Conservation (phyloP, 768 basidiomycete species). For the Exsudoporus frostii region DNA sequence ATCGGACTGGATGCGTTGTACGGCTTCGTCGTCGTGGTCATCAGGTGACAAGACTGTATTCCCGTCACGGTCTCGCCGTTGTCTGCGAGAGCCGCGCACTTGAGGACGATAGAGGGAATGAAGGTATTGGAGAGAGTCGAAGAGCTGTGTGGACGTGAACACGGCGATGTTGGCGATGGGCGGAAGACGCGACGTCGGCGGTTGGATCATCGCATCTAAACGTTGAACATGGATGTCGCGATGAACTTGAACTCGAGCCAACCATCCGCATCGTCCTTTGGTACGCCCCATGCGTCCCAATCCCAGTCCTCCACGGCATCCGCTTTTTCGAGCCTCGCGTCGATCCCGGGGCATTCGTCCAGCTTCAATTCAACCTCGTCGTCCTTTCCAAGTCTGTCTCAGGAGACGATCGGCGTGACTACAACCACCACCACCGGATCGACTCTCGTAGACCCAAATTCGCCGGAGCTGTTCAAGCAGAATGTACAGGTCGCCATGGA, state of each 20-base stretch:
- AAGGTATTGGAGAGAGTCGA: conserved; percentile 48
- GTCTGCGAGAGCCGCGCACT: conserved; percentile 56
- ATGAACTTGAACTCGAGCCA: conserved; percentile 14
- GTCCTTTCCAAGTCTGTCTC: conserved; percentile 24
- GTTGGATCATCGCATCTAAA: conserved; percentile 7
- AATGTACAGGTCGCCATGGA: conserved; percentile 48
- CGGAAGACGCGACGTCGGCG: conserved; percentile 56
- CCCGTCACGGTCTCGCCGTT: conserved; percentile 2
- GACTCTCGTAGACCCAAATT: conserved; percentile 47
- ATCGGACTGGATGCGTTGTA: conserved; percentile 46
- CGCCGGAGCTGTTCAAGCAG: conserved; percentile 60
- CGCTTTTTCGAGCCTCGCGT: conserved; percentile 15
- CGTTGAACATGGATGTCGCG: conserved; percentile 6
- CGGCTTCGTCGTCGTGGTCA: background rate
- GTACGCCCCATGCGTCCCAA: conserved; percentile 10
- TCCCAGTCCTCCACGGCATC: conserved; percentile 16
- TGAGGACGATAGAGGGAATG: conserved; percentile 56
- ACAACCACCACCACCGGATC: background rate
- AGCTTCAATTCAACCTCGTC: conserved; percentile 3
- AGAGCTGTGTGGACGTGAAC: conserved; percentile 36
- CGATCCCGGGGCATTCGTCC: conserved; percentile 10
- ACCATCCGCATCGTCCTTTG: conserved; percentile 1
- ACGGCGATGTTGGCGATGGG: conserved; percentile 44
- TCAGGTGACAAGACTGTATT: background rate
- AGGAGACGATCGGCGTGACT: conserved; percentile 18